Percentiles rank a stretch among this genome's conserved stretches.
phyloP scores from a whole-genome alignment of 2,329 filamentous ascomycete genomes.

The Clathrospora elynae region DNA sequence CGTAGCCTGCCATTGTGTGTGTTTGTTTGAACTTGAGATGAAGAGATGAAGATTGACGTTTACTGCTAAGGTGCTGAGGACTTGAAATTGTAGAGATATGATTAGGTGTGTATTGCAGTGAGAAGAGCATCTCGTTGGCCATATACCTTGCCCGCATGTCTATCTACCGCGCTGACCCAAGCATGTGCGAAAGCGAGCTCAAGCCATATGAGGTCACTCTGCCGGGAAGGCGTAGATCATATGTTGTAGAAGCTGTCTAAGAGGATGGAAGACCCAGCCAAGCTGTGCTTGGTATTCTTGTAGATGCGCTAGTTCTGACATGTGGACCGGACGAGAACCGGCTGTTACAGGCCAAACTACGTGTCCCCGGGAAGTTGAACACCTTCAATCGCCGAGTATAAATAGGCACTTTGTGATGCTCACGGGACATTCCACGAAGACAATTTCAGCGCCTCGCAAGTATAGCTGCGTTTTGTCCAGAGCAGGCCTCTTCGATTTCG shows the following conservation, averaged over 20 bases:
- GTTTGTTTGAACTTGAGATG: background rate
- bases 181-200: background rate
- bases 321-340: slow-evolving; percentile 12
- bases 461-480: too few species aligned
- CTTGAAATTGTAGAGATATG: background rate
- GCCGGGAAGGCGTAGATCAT: slow-evolving; percentile 20
- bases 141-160: slow-evolving; percentile 4
- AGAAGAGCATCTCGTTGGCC: background rate
- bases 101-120: too few species aligned
- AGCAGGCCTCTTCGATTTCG: too few species aligned
- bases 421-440: too few species aligned
- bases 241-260: slow-evolving; percentile 15
- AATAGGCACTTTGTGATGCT: too few species aligned
- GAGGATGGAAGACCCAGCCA: slow-evolving; percentile 28
- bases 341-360: background rate
- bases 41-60: background rate
- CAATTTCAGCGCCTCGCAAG: too few species aligned
- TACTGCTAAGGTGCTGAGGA: too few species aligned
- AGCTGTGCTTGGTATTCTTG: slow-evolving; percentile 28
- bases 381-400: too few species aligned
- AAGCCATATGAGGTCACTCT: slow-evolving; percentile 42
- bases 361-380: too few species aligned
- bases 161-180: background rate
- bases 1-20: slow-evolving; percentile 43
- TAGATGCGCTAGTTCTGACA: slow-evolving; percentile 8